Conservation (phyloP, 208 protist genomes). For the Novymonas esmeraldas region DNA sequence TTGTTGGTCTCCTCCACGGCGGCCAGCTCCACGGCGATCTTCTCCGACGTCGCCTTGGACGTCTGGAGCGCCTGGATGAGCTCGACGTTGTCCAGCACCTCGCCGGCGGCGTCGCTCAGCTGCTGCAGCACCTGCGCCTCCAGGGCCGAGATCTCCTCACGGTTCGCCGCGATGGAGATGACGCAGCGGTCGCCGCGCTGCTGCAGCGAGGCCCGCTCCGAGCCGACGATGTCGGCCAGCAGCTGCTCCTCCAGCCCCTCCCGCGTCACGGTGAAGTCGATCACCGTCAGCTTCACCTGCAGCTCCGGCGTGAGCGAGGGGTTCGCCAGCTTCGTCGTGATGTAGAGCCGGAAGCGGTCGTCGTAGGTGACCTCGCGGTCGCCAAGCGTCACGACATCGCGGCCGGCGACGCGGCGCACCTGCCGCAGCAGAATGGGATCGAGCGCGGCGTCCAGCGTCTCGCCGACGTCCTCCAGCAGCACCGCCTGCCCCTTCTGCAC, state of each 20-base stretch:
- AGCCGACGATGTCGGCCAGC: conserved; percentile 88
- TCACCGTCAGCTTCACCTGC: conserved; percentile 92
- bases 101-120: conserved; percentile 91
- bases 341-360: conserved; percentile 92
- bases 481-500: conserved; percentile 95
- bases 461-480: conserved; percentile 95
- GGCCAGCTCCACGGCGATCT: conserved; percentile 88
- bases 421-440: conserved; percentile 95
- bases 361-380: conserved; percentile 95
- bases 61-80: conserved; percentile 94
- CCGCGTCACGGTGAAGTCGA: conserved; percentile 94
- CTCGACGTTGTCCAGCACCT: conserved; percentile 95
- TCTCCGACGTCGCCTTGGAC: conserved; percentile 91
- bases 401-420: conserved; percentile 86
- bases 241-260: conserved; percentile 93
- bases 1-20: conserved; percentile 93
- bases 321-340: conserved; percentile 96
- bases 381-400: conserved; percentile 89
- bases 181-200: conserved; percentile 88
- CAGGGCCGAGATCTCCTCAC: conserved; percentile 91
- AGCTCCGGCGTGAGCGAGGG: conserved; percentile 95
- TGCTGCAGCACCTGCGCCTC: conserved; percentile 94
- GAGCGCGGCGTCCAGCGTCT: conserved; percentile 95
- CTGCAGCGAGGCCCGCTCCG: conserved; percentile 89
- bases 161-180: conserved; percentile 92